Conservation (phyloP, 1,284 basidiomycete species). For the Ustilago trichophora region DNA sequence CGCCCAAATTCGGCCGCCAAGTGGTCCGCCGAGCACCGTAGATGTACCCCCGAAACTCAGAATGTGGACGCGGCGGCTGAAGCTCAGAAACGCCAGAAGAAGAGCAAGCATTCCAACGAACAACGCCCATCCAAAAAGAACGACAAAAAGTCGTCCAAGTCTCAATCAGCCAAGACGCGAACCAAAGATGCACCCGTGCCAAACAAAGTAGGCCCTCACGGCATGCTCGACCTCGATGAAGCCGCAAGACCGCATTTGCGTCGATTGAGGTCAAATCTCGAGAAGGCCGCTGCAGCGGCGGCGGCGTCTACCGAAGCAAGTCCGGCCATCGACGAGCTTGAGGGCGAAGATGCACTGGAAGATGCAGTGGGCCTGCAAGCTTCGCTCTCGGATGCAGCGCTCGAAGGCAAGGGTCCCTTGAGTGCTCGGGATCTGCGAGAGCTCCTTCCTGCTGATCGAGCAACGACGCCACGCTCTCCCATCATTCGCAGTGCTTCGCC, state of each 20-base stretch:
- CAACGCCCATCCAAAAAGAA: constrained; percentile 20
- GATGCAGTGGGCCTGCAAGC: constrained; percentile 20
- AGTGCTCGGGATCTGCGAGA: constrained; percentile 28
- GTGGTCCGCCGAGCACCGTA: constrained; percentile 14
- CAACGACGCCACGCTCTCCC: constrained; percentile 4
- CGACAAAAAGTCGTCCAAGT: constrained; percentile 14
- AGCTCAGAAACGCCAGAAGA: constrained; percentile 7
- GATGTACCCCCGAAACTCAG: constrained; percentile 7
- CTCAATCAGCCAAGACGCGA: constrained; percentile 5
- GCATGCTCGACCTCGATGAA: constrained; percentile 32
- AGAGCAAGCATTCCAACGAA: constrained; percentile 4
- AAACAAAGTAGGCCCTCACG: constrained; percentile 24
- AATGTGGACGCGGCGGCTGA: constrained; percentile 1
- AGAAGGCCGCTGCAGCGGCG: constrained; percentile 49
- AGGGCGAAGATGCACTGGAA: constrained; percentile 14
- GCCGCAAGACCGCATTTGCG: constrained; percentile 33
- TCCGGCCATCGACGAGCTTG: constrained; percentile 4
- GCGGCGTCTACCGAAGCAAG: constrained; percentile 31
- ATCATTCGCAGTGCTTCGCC: constrained; percentile 16
- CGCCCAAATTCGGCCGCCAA: constrained; percentile 46
- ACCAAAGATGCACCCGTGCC: constrained; percentile 13
- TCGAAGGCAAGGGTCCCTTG: constrained; percentile 36
- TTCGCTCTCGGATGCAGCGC: constrained; percentile 30
- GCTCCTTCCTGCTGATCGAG: constrained; percentile 7
- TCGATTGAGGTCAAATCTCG: constrained; percentile 36